These are phyloP conservation scores for Vitis hybrid DNA, from an alignment of 177 flowering plant genomes.

Conservation along the genomic window DNA sequence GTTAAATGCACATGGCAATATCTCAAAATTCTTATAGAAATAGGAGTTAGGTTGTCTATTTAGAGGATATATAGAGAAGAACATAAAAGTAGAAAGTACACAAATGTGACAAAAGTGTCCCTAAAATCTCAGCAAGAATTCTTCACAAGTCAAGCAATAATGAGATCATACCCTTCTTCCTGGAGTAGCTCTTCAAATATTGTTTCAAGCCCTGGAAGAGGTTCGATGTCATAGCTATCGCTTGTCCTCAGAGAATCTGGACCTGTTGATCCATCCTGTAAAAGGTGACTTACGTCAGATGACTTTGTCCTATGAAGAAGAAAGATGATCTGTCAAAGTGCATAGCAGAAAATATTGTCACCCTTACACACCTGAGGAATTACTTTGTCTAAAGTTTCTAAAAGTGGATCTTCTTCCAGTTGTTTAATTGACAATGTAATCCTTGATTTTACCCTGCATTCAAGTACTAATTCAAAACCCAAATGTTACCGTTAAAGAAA, in stretches of 20 bases:
- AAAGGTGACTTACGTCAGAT: slow-evolving; percentile 1
- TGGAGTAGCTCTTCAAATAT: slow-evolving; percentile 67
- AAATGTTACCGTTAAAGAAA: not conserved
- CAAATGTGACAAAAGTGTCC: no score
- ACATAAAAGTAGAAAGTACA: no score
- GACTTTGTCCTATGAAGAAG: not conserved
- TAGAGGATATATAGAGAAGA: no score
- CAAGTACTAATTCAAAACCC: slow-evolving; percentile 7
- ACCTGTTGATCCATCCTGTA: slow-evolving; percentile 35
- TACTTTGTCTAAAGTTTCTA: slow-evolving; percentile 92
- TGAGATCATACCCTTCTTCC: slow-evolving; percentile 77
- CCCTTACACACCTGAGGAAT: slow-evolving; percentile 64
- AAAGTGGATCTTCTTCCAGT: slow-evolving; percentile 87
- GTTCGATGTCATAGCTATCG: slow-evolving; percentile 45
- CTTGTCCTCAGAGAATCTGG: slow-evolving; percentile 26
- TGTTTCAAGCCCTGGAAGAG: slow-evolving; percentile 84
- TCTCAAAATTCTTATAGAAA: no score
- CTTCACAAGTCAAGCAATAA: not conserved
- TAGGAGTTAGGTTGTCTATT: no score
- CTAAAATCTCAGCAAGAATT: not conserved
- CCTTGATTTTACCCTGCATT: slow-evolving; percentile 63
- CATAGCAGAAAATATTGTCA: not conserved
- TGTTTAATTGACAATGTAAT: slow-evolving; percentile 82
- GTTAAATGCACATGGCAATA: no score
- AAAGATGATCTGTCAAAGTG: not conserved